These are phyloP conservation scores for Cenchrus fungigraminus DNA, from an alignment of 176 grass and related monocot species.

Conservation along the genomic window DNA sequence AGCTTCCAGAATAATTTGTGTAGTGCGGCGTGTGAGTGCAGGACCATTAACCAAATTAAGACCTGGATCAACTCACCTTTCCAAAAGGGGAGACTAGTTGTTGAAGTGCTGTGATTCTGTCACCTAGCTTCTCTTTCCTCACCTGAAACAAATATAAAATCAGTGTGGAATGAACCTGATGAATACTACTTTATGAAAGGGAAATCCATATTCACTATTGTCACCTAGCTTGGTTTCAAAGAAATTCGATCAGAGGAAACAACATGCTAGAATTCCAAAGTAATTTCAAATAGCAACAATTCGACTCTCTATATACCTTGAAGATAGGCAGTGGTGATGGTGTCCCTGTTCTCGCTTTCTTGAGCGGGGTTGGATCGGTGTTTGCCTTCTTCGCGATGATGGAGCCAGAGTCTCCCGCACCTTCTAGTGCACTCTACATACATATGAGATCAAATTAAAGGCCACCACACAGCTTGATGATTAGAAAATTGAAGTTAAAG, in stretches of 20 bases:
- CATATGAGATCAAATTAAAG: not conserved
- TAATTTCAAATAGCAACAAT: not conserved
- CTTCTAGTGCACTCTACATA: constrained; percentile 63
- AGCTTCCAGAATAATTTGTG: constrained; percentile 22
- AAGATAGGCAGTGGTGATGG: constrained; percentile 71
- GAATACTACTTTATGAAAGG: constrained; percentile 7
- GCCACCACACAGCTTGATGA: not conserved
- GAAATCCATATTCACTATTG: not conserved
- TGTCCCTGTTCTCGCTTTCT: constrained; percentile 75
- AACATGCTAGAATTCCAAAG: not conserved
- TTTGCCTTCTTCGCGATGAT: constrained; percentile 51
- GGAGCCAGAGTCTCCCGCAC: constrained; percentile 51
- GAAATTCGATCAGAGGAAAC: not conserved
- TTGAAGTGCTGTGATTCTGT: constrained; percentile 95
- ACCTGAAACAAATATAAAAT: constrained; percentile 60
- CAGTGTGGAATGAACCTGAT: not conserved
- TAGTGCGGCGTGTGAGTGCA: constrained; percentile 31
- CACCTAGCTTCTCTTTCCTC: constrained; percentile 98
- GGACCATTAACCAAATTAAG: constrained; percentile 46
- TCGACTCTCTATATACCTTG: constrained; percentile 51
- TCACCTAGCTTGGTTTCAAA: too few relatives aligned
- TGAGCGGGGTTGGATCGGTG: constrained; percentile 38
- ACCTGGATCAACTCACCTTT: constrained; percentile 62
- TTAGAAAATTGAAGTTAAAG: not conserved
- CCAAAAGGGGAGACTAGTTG: constrained; percentile 99